Conservation (phyloP, 2,329 filamentous ascomycete species). For the Colletotrichum filicis region DNA sequence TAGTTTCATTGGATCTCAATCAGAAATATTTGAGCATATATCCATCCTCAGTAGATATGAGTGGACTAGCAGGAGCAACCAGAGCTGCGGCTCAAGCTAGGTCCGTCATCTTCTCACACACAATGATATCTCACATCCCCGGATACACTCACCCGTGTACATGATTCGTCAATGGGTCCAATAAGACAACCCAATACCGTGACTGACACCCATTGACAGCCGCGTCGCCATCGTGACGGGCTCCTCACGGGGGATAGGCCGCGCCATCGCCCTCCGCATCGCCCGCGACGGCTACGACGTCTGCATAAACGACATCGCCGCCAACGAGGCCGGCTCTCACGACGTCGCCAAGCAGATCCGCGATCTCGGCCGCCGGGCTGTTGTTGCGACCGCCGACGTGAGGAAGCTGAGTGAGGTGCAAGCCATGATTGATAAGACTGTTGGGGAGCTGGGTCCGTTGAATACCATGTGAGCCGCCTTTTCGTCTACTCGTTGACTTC, state of each 20-base stretch:
- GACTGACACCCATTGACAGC: neutral
- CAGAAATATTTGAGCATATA: fast-evolving
- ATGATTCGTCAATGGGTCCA: neutral
- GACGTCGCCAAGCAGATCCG: constrained; percentile 64
- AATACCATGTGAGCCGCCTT: constrained; percentile 44
- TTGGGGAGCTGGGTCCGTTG: constrained; percentile 63
- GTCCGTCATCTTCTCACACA: neutral
- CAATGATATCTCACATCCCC: neutral
- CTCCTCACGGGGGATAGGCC: constrained; percentile 57
- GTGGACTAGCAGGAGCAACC: constrained; percentile 17
- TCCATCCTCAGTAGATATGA: neutral
- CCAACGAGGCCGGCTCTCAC: constrained; percentile 63
- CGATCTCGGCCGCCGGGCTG: constrained; percentile 60
- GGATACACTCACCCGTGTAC: neutral
- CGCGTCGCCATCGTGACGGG: constrained; percentile 33
- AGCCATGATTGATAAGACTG: constrained; percentile 60
- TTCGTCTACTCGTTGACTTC: neutral
- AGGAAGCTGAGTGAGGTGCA: constrained; percentile 63
- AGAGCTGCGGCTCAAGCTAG: constrained; percentile 17
- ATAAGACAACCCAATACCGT: neutral
- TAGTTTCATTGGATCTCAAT: fast-evolving
- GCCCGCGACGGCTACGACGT: constrained; percentile 74
- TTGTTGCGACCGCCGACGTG: constrained; percentile 70
- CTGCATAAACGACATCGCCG: constrained; percentile 70
- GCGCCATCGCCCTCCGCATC: constrained; percentile 71